Base-by-base conservation (phyloP, 169 alveolate species). In the Theileria parva region DNA sequence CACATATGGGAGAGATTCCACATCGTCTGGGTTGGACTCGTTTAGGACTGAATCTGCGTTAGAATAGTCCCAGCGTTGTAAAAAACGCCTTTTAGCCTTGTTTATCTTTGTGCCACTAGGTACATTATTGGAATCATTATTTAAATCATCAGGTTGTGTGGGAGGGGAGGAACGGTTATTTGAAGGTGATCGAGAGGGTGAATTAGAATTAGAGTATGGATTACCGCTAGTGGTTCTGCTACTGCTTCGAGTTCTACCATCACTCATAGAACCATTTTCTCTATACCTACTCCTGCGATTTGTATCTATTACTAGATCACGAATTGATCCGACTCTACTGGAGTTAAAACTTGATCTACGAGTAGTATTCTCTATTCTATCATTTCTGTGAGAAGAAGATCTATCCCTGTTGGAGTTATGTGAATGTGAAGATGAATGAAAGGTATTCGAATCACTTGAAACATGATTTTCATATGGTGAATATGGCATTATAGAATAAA, bases 141-240 rank as follows among this genome's bases (percentile, higher is more conserved):
- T 44, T 15, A 13, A 44, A 44, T 13, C 53, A 44, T 44, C 8
- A 13, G 17, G 15, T 44, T 44, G 53, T 0, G 19, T 44, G 8
- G 53, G 53, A 4, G 17, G 53, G 15, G 75, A 32, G 17, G 48
- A 28, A 37, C 75, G 19, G 34, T 67, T 60, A 37, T 37, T 23
- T 30, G 80, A 73, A 17, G 70, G 67, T 0, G 80, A 73, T 30
- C 0, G 25, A 0, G 80, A 73, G 12, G 32, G 11, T 15, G 69
- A 73, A n/a, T 67, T 57, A 15, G 79, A 60, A 13, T 13, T 7
- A 30, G 80, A 59, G 7, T 39, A 28, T 4, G 80, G 57, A 53
- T 73, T 73, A n/a, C 80, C 80, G 37, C 80, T 73, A 25, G 80
- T 73, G 7, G 80, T 73, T 23, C 80, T 3, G 53, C 80, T 73